Evolutionary conservation across 1,284 basidiomycete genomes (phyloP), one percentile per base, ranked within the genome.

Genomic region (Butyriboletus appendiculatus): DNA sequence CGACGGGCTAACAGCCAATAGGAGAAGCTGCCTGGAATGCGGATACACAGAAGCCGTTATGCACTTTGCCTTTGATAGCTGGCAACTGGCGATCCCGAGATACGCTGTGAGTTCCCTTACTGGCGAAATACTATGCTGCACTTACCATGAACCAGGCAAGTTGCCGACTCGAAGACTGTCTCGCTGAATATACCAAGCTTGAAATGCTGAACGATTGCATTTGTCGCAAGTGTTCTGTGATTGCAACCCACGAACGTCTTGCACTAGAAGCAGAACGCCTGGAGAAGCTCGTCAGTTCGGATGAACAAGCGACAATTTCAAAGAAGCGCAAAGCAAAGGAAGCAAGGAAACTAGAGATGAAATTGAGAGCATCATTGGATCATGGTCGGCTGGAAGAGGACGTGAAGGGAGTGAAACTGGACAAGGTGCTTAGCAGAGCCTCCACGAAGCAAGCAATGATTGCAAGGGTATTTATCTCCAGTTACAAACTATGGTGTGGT

Each of bases 21-120:
- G 91, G 51, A 75, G 92, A 53, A 89, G 88, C 57, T 94, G 93
- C 62, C 77, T 88, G 40, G 78, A 84, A 46, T 94, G 92, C 65
- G 90, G 90, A 22, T 94, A 94, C 65, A 92, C 90, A 2, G 90
- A 94, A 64, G 92, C 92, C 2, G 90, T 94, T 44, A 88, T 93
- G 82, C 90, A 94, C 67, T 92, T 91, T 63, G 76, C 85, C 1
- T 88, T 93, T 57, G 90, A 94, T 67, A 92, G 86, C 63, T 85
- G 90, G 81, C 87, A 90, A 64, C 74, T 95, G 22, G 79, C 86
- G 22, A 73, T 94, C 15, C 92, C 91, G n/a, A 75, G 81, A 63
- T 70, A 80, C 53, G 73, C 75, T 50, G 80, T 82, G 65, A 59
- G 80, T 73, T 35, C 9, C 53, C 34, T 51, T 42, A 16, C 16